Evolutionary conservation across 192 early-diverging fungal genomes (phyloP).

Genomic region (Coemansia sp.): DNA sequence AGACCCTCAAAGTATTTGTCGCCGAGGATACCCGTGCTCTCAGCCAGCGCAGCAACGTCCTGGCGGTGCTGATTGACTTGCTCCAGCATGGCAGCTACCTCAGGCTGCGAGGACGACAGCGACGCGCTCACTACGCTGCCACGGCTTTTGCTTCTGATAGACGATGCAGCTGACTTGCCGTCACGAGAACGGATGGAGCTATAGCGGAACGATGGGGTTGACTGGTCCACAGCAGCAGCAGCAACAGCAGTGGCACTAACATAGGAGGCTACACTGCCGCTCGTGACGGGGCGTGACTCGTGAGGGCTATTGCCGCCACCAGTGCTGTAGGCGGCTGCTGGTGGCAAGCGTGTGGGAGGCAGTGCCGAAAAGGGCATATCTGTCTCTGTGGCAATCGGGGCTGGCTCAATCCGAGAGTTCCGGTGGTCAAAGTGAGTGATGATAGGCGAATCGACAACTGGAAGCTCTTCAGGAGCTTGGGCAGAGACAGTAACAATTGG

Average conservation of each 20-base stretch:
- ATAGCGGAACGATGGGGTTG: constrained; percentile 9
- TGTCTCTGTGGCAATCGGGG: not conserved
- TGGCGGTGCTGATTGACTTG: constrained; percentile 39
- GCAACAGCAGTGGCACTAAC: not conserved
- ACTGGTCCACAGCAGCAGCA: constrained; percentile 9
- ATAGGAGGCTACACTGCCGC: not conserved
- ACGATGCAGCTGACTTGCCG: constrained; percentile 10
- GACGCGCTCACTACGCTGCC: constrained; percentile 24
- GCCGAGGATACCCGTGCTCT: constrained; percentile 39
- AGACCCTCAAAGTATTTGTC: constrained; percentile 42
- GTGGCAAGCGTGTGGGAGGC: not conserved
- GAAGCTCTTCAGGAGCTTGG: constrained; percentile 12
- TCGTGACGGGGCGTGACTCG: constrained; percentile 6
- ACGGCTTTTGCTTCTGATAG: constrained; percentile 19
- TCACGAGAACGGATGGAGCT: constrained; percentile 18
- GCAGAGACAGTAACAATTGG: not conserved
- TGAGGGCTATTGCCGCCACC: not conserved
- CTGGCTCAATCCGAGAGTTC: constrained; percentile 2
- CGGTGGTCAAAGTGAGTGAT: constrained; percentile 26
- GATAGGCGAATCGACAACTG: constrained; percentile 31
- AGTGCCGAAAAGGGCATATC: not conserved
- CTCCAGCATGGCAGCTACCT: constrained; percentile 35
- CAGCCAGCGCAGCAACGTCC: constrained; percentile 31
- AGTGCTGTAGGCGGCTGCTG: not conserved
- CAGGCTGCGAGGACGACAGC: constrained; percentile 25